A percentile compares a stretch with the other conserved stretches of the same genome.
Conservation (phyloP, 805 yeast genomes). For the Saccharomycopsis capsularis region DNA sequence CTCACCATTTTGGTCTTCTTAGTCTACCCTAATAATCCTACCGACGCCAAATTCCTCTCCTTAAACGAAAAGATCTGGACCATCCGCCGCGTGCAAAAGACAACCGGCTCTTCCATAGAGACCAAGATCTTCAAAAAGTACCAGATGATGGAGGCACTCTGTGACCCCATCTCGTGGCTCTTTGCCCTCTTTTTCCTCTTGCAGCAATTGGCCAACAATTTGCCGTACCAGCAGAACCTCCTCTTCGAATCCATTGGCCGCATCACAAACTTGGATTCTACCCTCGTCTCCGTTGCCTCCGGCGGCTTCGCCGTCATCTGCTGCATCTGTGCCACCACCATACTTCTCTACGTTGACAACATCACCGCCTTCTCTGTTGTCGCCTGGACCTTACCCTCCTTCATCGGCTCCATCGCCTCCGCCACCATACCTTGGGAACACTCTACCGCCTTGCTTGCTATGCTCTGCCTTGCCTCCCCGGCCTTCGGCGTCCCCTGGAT, state of each 20-base stretch:
- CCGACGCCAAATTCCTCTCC: slow-evolving; percentile 41
- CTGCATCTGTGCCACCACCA: slow-evolving; percentile 33
- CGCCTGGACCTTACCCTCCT: slow-evolving; percentile 32
- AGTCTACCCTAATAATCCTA: slow-evolving; percentile 51
- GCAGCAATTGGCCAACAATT: slow-evolving; percentile 45
- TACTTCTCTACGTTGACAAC: slow-evolving; percentile 31
- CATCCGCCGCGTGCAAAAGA: slow-evolving; percentile 37
- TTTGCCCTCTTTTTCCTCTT: slow-evolving; percentile 35
- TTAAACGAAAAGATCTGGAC: slow-evolving; percentile 46
- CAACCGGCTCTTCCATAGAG: slow-evolving; percentile 37
- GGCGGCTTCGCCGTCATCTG: slow-evolving; percentile 43
- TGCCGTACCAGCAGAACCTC: slow-evolving; percentile 46
- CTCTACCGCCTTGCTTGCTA: slow-evolving; percentile 41
- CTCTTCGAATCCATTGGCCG: slow-evolving; percentile 42
- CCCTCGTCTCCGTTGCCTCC: slow-evolving; percentile 47
- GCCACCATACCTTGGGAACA: slow-evolving; percentile 26
- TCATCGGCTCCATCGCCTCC: slow-evolving; percentile 29
- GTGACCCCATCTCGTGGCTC: slow-evolving; percentile 43
- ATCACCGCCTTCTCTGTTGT: slow-evolving; percentile 34
- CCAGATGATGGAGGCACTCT: slow-evolving; percentile 45
- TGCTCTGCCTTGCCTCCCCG: slow-evolving; percentile 34
- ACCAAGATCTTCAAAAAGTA: slow-evolving; percentile 40
- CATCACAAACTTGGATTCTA: slow-evolving; percentile 37
- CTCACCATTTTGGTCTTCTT: slow-evolving; percentile 31
- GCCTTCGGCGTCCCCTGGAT: slow-evolving; percentile 27